Base-by-base conservation (phyloP, 768 basidiomycete genomes). In the Lactarius hengduanensis region DNA sequence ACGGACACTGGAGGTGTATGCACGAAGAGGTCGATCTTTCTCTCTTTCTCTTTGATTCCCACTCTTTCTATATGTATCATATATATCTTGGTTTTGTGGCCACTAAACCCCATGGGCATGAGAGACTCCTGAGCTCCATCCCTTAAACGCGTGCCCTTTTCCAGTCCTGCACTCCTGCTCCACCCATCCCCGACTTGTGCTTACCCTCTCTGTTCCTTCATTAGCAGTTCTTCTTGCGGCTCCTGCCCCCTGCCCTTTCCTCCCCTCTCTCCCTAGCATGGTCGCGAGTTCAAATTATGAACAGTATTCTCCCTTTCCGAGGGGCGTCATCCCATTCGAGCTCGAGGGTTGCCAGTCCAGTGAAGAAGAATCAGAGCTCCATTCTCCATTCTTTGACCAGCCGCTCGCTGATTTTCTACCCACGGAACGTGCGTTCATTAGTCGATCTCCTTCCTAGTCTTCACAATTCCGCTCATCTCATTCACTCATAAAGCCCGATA, bases 311-410 rank as follows among this genome's bases (percentile, higher is more conserved):
- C 82, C 85, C 20, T 86, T 85, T 76, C 82, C 82, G 58, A 77
- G 79, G 63, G 69, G 26, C 26, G 15, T 73, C 65, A 80, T 83
- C 75, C 78, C 81, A 67, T 76, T 80, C 65, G 89, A 89, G 50
- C 34, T 50, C 74, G 88, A 90, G 72, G 83, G 86, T 45, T 82
- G 83, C 54, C 87, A 86, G 77, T 89, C 87, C 28, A 88, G 86
- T 75, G 89, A 90, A 73, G 89, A 90, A 72, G 85, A 87, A 73
- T 90, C 89, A 61, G 89, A 87, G 67, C 77, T 91, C 28, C 88
- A 89, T 72, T 90, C 90, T 2, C 89, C 90, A 70, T 82, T 86
- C 61, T 87, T 88, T 77, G 83, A 86, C 78, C 78, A 79, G 72
- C 78, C 80, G 73, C 79, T 80, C 74, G 77, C 76, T 72, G 72